These are phyloP conservation scores for Parietaria judaica DNA, from an alignment of 306 rosid species.

Conservation along the genomic window DNA sequence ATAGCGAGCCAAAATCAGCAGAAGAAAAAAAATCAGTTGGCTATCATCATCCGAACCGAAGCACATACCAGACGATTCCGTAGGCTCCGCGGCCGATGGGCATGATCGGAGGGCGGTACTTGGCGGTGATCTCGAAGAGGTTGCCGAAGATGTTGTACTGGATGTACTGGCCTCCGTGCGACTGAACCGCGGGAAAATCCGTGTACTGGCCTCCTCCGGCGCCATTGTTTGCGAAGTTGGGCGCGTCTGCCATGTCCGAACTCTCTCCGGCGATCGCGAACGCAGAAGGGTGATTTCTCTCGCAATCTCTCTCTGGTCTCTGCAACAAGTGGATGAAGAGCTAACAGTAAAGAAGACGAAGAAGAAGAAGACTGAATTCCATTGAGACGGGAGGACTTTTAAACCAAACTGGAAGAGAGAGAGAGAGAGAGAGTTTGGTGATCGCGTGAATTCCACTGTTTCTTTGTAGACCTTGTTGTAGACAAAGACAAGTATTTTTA, in stretches of 20 bases:
- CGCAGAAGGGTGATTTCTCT: neutral
- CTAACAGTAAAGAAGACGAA: neutral
- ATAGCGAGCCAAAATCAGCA: neutral
- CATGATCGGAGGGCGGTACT: slow-evolving; percentile 90
- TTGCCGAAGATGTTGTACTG: slow-evolving; percentile 88
- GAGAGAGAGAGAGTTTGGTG: neutral
- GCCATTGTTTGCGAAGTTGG: slow-evolving; percentile 20
- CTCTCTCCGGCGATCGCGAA: neutral
- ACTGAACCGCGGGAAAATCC: slow-evolving; percentile 59
- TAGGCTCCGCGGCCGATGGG: slow-evolving; percentile 97
- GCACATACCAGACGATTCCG: slow-evolving; percentile 81
- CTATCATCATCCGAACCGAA: neutral
- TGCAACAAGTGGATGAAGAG: slow-evolving; percentile 2
- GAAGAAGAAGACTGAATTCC: neutral
- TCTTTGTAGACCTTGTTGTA: too few relatives aligned
- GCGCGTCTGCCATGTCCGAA: slow-evolving; percentile 44
- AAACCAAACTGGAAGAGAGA: neutral
- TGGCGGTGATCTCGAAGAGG: slow-evolving; percentile 69
- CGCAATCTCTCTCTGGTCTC: slow-evolving; percentile 11
- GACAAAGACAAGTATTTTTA: too few relatives aligned
- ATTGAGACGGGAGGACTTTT: neutral
- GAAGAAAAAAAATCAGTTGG: neutral
- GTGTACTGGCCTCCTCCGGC: slow-evolving; percentile 16
- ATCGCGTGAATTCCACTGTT: too few relatives aligned
- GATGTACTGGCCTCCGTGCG: slow-evolving; percentile 73